Evolutionary conservation across 257 asterid species (phyloP).

Genomic region (Solanum piurae): DNA sequence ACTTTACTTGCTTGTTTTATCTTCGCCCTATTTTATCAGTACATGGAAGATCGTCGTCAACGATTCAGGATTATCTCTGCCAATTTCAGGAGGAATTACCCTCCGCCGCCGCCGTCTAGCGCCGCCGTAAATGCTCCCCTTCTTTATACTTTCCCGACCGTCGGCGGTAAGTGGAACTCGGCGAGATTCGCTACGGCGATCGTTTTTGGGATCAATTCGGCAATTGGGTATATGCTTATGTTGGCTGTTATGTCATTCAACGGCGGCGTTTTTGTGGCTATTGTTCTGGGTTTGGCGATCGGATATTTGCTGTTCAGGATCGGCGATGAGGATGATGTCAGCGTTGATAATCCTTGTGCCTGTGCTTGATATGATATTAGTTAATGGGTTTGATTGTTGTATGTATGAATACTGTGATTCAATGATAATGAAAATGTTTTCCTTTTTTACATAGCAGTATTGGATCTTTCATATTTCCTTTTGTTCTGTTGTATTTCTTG

Average conservation of each 20-base stretch:
- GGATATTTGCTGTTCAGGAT: constrained; percentile 63
- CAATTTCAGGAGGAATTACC: background rate
- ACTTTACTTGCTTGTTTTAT: constrained; percentile 61
- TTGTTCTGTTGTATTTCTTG: background rate
- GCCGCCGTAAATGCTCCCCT: constrained; percentile 24
- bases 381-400: background rate
- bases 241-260: constrained; percentile 84
- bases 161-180: constrained; percentile 9
- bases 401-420: background rate
- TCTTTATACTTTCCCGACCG: constrained; percentile 16
- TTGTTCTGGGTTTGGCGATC: constrained; percentile 50
- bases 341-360: constrained; percentile 61
- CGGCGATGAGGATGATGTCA: constrained; percentile 37
- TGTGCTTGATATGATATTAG: constrained; percentile 39
- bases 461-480: background rate
- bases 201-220: constrained; percentile 59
- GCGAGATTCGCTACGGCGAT: constrained; percentile 37
- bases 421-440: background rate
- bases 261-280: constrained; percentile 69
- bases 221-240: constrained; percentile 79
- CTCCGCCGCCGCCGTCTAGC: background rate
- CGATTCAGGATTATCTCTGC: constrained; percentile 32
- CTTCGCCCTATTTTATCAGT: constrained; percentile 65
- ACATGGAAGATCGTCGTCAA: constrained; percentile 74
- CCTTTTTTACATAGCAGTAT: background rate